Base-by-base conservation (phyloP, 2,329 filamentous ascomycete genomes). In the Aspergillus aculeatus region DNA sequence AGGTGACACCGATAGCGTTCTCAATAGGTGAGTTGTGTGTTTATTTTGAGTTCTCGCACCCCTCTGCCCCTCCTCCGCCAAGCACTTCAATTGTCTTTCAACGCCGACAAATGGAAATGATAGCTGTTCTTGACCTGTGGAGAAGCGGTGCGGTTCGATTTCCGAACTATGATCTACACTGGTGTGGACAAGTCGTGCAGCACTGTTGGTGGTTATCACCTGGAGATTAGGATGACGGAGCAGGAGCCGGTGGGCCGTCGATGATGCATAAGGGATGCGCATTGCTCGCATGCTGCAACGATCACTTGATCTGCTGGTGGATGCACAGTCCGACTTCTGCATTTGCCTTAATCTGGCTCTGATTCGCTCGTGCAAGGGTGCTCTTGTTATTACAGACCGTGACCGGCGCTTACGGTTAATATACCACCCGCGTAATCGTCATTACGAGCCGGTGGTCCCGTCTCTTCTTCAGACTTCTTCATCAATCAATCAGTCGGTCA, bases 11-110 rank as follows among this genome's bases (percentile, higher is more conserved):
- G 84, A 96, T 75, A 88, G 92, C 64, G 83, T 87, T 75, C 80
- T 97, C 77, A 94, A 98, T 81, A 96, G 92, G 94, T 98, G 87
- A 89, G 91, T 83, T 68, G 53, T 47, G 51, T 41, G 44, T 64
- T 58, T 38, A 54, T 55, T 59, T 65, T 65, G 47, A 57, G 48
- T 63, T 56, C 26, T 52, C 51, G 52, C 60, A 50, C 38, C 38
- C 54, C 63, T 54, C 47, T 32, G 44, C 54, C 55, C 48, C 53
- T 57, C 44, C 56, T 47, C 31, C 24, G 23, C 23, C 41, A 35
- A 21, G 29, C 53, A 47, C 41, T 48, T 11, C 26, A 16, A 21
- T 26, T 10, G 53, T 26, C 41, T 21, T 23, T 23, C 16, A 19
- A 48, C 14, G 26, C 24, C 47, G 50, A 52, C 50, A 52, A 55